A percentile compares a stretch with the other conserved stretches of the same genome.
Conservation (phyloP, 805 yeast genomes). For the Wickerhamomyces bovis region DNA sequence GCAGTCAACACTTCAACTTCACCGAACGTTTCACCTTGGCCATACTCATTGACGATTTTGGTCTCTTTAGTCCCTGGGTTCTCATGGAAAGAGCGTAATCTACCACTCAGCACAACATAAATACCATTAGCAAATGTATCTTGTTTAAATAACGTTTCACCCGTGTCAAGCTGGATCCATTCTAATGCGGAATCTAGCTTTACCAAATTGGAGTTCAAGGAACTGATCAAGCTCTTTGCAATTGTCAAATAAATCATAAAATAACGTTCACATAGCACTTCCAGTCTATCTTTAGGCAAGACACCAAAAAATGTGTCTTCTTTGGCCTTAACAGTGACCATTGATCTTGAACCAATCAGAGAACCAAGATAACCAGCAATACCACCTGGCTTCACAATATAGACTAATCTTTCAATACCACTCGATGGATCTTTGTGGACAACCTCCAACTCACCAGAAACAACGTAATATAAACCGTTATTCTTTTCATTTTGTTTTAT, state of each 20-base stretch:
- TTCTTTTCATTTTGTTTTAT: slow-evolving; percentile 55
- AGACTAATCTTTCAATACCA: slow-evolving; percentile 37
- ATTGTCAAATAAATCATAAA: slow-evolving; percentile 72
- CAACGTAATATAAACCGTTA: slow-evolving; percentile 73
- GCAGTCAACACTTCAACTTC: slow-evolving; percentile 92
- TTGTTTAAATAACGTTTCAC: slow-evolving; percentile 70
- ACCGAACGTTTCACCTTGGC: slow-evolving; percentile 93
- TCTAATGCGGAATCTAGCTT: slow-evolving; percentile 88
- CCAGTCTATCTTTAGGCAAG: slow-evolving; percentile 56
- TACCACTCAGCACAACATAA: slow-evolving; percentile 82
- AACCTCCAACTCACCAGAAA: slow-evolving; percentile 73
- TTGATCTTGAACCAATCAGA: slow-evolving; percentile 70
- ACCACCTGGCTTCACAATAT: slow-evolving; percentile 68
- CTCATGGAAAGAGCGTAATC: slow-evolving; percentile 54
- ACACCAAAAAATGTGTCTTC: slow-evolving; percentile 65
- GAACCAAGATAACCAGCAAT: slow-evolving; percentile 85
- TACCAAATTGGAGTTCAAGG: slow-evolving; percentile 60
- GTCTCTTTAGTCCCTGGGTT: slow-evolving; percentile 22
- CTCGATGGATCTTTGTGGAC: slow-evolving; percentile 33
- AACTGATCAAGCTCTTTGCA: slow-evolving; percentile 65
- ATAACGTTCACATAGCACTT: slow-evolving; percentile 63
- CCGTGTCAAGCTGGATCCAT: slow-evolving; percentile 91
- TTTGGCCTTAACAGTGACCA: slow-evolving; percentile 62
- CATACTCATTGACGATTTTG: slow-evolving; percentile 62
- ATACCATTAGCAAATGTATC: slow-evolving; percentile 89